Conservation (phyloP, 768 basidiomycete species). For the Lactarius tabidus region DNA sequence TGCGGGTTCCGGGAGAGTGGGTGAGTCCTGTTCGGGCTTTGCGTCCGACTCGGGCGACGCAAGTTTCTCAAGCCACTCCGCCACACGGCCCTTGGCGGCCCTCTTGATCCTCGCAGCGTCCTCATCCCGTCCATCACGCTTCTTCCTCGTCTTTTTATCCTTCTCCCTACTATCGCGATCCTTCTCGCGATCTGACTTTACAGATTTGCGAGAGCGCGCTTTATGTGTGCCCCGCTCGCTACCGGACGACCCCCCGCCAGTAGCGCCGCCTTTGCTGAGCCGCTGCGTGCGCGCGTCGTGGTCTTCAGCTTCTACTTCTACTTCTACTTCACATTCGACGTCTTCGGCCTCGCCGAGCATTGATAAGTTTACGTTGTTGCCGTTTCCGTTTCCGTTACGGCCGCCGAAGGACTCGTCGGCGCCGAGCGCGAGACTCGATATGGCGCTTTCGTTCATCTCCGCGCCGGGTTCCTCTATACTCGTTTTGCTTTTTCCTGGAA, state of each 20-base stretch:
- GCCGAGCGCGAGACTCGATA: slow-evolving; percentile 44
- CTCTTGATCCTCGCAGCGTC: slow-evolving; percentile 39
- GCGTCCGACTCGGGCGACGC: slow-evolving; percentile 41
- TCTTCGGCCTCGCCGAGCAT: slow-evolving; percentile 18
- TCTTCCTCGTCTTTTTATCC: slow-evolving; percentile 25
- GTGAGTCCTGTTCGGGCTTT: neutral
- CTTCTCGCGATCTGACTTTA: slow-evolving; percentile 8
- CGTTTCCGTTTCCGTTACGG: too few relatives aligned
- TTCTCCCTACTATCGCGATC: slow-evolving; percentile 28
- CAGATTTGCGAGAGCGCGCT: slow-evolving; percentile 19
- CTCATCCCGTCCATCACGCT: slow-evolving; percentile 31
- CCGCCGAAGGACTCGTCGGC: slow-evolving; percentile 26
- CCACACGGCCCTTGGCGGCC: slow-evolving; percentile 65
- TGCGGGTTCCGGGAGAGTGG: neutral
- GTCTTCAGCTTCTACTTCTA: neutral
- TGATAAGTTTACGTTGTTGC: too few relatives aligned
- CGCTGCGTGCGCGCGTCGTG: slow-evolving; percentile 23
- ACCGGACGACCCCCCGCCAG: slow-evolving; percentile 14
- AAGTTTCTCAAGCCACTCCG: slow-evolving; percentile 71
- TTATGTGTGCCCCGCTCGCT: slow-evolving; percentile 25
- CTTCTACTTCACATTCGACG: neutral
- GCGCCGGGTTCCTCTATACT: neutral
- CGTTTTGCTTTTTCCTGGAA: slow-evolving; percentile 8
- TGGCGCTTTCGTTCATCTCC: slow-evolving; percentile 42
- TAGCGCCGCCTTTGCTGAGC: slow-evolving; percentile 17